Evolutionary conservation across 306 rosid genomes (phyloP), one percentile per base, ranked within the genome.

Genomic region (Arachis hypogaea): DNA sequence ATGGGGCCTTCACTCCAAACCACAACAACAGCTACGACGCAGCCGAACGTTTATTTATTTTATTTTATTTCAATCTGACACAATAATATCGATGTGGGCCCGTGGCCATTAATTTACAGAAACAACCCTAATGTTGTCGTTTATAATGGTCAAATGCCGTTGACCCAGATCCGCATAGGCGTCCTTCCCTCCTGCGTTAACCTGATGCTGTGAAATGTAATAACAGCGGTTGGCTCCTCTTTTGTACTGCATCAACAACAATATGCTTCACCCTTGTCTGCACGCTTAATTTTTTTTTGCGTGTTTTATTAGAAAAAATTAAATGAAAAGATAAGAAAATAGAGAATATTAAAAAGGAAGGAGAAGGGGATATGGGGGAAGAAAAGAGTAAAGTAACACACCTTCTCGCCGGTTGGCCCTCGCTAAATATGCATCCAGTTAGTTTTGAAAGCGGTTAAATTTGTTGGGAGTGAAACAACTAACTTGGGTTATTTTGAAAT

Each of bases 81-180:
- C 14, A 33, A 14, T 22, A 82, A 61, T 44, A 22, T 80, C 51
- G 58, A 51, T 45, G 75, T 80, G 72, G 75, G 74, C 5, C 42
- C 42, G 69, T 5, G 18, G 73, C n/a, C 54, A 18, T 30, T 69
- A 60, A 78, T 52, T 81, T 77, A 64, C 86, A 49, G 8, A 50
- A 77, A 65, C 55, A 59, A 16, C 91, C 90, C 83, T 74, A 5
- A 9, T 1, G 28, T 71, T 69, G 78, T 84, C 74, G 47, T 69
- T 82, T 82, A 63, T 59, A 28, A 2, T 80, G 81, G 89, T 88
- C 89, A 90, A 84, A 84, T 58, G 5, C 33, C 28, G 85, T 84
- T 90, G 96, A 90, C 93, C 92, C 73, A 82, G 90, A 90, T 90
- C 87, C 85, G 77, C 52, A 66, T 59, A 49, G 1, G 54, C 73